Evolutionary conservation across 1,139 yeast species (phyloP).

Genomic region (Arxiozyma heterogenica): DNA sequence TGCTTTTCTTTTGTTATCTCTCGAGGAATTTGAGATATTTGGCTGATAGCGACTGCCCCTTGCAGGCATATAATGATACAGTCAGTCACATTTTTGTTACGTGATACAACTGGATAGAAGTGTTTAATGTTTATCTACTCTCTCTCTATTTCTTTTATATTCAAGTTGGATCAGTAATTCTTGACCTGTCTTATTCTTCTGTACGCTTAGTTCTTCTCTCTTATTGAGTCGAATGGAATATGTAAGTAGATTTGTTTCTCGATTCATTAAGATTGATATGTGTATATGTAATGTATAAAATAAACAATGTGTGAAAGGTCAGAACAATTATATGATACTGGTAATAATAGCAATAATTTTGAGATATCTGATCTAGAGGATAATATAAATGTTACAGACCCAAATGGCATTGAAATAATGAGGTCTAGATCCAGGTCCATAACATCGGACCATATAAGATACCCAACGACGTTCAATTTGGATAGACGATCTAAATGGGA

Average conservation of each 20-base stretch:
- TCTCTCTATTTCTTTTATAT: no score
- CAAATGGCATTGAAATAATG: neutral
- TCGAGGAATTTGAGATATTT: neutral
- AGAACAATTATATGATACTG: neutral
- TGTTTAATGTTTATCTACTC: no score
- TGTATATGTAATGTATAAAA: no score
- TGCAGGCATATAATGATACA: neutral
- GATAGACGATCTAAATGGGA: slow-evolving; percentile 1
- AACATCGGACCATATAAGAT: neutral
- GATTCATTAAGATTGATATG: no score
- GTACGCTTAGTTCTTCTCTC: neutral
- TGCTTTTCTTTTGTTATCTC: no score
- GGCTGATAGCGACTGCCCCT: neutral
- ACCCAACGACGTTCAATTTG: neutral
- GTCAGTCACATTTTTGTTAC: neutral
- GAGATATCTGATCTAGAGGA: neutral
- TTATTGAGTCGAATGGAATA: neutral
- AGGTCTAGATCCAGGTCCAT: slow-evolving; percentile 1
- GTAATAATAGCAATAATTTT: neutral
- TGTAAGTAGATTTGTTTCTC: neutral
- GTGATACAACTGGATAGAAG: neutral
- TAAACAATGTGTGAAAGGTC: neutral
- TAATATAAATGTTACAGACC: neutral
- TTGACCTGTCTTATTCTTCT: neutral
- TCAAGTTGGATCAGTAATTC: neutral